Percentiles rank a stretch among this genome's conserved stretches.
These are phyloP conservation scores for Alternaria brassicae DNA, from an alignment of 2,329 filamentous ascomycete genomes.

Conservation along the genomic window DNA sequence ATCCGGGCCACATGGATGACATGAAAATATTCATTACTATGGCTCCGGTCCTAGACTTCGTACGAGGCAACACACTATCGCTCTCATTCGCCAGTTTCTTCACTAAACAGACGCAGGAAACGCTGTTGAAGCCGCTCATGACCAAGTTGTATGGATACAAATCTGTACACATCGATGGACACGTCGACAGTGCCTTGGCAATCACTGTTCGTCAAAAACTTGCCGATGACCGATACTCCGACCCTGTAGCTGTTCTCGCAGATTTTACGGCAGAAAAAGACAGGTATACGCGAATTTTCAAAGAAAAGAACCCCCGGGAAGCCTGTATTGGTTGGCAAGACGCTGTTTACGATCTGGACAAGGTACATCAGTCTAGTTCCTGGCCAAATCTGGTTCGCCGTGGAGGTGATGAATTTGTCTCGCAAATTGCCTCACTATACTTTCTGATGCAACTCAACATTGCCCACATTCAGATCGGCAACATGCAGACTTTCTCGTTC, in stretches of 20 bases:
- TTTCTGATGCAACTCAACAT: constrained; percentile 28
- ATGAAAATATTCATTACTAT: constrained; percentile 17
- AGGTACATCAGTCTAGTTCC: constrained; percentile 10
- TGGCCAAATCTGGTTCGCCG: constrained; percentile 14
- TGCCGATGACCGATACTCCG: constrained; percentile 15
- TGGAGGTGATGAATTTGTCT: constrained; percentile 19
- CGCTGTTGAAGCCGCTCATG: constrained; percentile 23
- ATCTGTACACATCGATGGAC: constrained; percentile 12
- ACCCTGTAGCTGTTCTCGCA: constrained; percentile 12
- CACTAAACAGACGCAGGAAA: constrained; percentile 23
- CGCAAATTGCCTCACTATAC: constrained; percentile 20
- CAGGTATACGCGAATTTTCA: constrained; percentile 13
- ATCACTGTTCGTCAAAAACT: constrained; percentile 15
- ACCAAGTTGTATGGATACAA: constrained; percentile 20
- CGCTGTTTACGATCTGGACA: constrained; percentile 19
- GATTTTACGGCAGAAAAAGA: constrained; percentile 19
- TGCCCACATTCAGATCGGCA: constrained; percentile 15
- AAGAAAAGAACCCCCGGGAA: not conserved
- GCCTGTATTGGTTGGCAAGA: constrained; percentile 15
- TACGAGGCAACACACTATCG: not conserved
- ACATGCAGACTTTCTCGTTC: constrained; percentile 3
- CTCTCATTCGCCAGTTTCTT: constrained; percentile 20
- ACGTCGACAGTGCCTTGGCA: constrained; percentile 16
- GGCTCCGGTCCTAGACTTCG: constrained; percentile 1
- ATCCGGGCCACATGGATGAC: constrained; percentile 2